These are phyloP conservation scores for Eimeria falciformis DNA, from an alignment of 169 alveolate genomes.

Conservation along the genomic window DNA sequence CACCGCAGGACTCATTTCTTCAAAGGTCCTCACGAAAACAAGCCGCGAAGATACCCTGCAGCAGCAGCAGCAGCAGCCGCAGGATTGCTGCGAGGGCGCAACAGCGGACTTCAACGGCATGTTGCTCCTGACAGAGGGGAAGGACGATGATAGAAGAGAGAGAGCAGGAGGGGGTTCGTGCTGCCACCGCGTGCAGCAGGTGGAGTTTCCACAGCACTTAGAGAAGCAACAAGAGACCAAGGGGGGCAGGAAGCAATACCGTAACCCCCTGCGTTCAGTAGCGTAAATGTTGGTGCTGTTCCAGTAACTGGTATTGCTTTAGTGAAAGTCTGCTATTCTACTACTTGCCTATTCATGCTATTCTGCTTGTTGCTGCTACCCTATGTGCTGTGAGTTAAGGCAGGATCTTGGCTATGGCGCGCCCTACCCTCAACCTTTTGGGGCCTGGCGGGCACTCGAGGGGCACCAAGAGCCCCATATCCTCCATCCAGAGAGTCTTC, in stretches of 20 bases:
- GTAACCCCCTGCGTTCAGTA: too few relatives aligned
- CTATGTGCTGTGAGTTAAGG: slow-evolving; percentile 22
- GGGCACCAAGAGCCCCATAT: not conserved
- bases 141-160: not conserved
- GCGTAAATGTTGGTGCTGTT: too few relatives aligned
- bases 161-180: slow-evolving; percentile 41
- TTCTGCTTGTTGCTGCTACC: not conserved
- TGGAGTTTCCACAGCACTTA: not conserved
- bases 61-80: slow-evolving; percentile 10
- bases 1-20: too few relatives aligned
- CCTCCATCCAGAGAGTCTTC: not conserved
- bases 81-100: slow-evolving; percentile 13
- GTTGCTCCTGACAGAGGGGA: slow-evolving; percentile 10
- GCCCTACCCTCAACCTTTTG: slow-evolving; percentile 65
- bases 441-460: slow-evolving; percentile 61
- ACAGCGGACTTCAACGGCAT: slow-evolving; percentile 28
- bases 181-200: slow-evolving; percentile 60
- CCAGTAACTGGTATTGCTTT: not conserved
- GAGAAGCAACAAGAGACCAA: too few relatives aligned
- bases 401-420: slow-evolving; percentile 72
- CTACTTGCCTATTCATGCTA: not conserved
- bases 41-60: not conserved
- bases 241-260: too few relatives aligned
- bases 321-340: not conserved
- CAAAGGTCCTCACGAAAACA: not conserved